Evolutionary conservation across 2,329 filamentous ascomycete species (phyloP).

Genomic region (Trichoderma harzianum): DNA sequence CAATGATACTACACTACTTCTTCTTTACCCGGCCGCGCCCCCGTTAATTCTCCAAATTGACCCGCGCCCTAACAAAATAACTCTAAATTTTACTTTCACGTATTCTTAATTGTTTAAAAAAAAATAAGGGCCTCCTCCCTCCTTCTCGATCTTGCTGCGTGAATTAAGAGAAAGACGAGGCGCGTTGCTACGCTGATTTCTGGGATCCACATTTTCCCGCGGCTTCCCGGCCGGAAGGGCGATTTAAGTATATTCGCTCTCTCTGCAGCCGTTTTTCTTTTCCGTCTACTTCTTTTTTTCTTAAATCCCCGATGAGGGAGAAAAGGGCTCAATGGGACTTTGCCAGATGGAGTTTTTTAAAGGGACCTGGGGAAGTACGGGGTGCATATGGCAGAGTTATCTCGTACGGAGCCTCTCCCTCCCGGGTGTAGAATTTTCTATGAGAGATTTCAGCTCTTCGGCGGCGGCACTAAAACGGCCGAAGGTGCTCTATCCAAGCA

Average conservation of each 20-base stretch:
- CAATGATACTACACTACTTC: not conserved
- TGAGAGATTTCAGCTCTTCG: not conserved
- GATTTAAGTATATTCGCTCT: not conserved
- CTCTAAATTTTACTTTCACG: constrained; percentile 1
- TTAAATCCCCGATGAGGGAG: not conserved
- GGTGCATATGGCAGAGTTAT: not conserved
- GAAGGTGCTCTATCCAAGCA: not conserved
- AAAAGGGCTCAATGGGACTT: not conserved
- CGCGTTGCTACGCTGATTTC: not conserved
- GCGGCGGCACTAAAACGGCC: not conserved
- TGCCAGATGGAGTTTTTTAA: not conserved
- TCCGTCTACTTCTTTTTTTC: too few species aligned
- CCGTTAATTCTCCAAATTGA: not conserved
- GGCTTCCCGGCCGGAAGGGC: not conserved
- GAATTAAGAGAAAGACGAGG: not conserved
- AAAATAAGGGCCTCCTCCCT: not conserved
- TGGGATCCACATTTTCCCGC: constrained; percentile 1
- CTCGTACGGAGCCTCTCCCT: not conserved
- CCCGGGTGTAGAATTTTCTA: not conserved
- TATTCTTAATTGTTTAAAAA: not conserved
- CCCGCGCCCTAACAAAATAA: constrained; percentile 1
- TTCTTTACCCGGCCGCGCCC: not conserved
- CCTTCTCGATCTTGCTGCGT: not conserved
- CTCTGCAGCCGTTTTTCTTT: not conserved
- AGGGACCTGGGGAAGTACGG: not conserved